A percentile compares a stretch with the other conserved stretches of the same genome.
Evolutionary conservation across 768 basidiomycete species (phyloP).

Genomic region (Clavaria fumosa): DNA sequence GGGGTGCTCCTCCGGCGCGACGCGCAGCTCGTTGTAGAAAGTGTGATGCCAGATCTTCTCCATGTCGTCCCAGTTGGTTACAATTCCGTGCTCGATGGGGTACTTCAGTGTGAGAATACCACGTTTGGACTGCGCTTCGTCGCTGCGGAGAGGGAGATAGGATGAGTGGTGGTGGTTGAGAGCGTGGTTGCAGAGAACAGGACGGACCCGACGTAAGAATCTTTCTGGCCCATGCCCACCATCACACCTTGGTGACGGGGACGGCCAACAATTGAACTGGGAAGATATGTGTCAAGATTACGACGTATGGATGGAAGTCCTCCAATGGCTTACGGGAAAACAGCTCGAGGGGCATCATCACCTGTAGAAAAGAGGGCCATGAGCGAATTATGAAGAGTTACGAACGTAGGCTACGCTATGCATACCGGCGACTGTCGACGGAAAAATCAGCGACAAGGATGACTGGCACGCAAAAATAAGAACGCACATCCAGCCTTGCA

Average conservation of each 20-base stretch:
- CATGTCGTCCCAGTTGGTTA: slow-evolving; percentile 99
- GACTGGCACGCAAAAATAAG: slow-evolving; percentile 6
- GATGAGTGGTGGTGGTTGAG: slow-evolving; percentile 1
- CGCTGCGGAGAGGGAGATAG: slow-evolving; percentile 27
- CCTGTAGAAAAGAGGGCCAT: slow-evolving; percentile 28
- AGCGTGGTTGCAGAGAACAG: slow-evolving; percentile 4
- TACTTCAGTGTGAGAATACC: slow-evolving; percentile 90
- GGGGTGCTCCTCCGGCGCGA: slow-evolving; percentile 87
- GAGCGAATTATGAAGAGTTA: too few relatives aligned
- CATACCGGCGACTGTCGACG: too few relatives aligned
- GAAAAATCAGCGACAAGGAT: slow-evolving; percentile 4
- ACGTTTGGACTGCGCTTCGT: slow-evolving; percentile 88
- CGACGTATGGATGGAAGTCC: not conserved
- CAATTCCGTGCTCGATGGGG: slow-evolving; percentile 87
- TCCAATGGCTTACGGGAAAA: slow-evolving; percentile 64
- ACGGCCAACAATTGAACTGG: slow-evolving; percentile 83
- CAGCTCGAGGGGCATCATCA: slow-evolving; percentile 83
- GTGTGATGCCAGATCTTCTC: slow-evolving; percentile 99
- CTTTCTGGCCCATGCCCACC: slow-evolving; percentile 95
- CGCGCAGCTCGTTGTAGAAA: slow-evolving; percentile 91
- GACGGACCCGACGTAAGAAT: slow-evolving; percentile 84
- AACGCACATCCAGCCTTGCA: slow-evolving; percentile 97
- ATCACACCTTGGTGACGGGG: slow-evolving; percentile 91
- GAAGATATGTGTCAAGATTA: slow-evolving; percentile 1
- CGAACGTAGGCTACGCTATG: too few relatives aligned